A percentile compares a stretch with the other conserved stretches of the same genome.
phyloP scores from a whole-genome alignment of 1,139 yeast genomes.

The Hanseniaspora uvarum region DNA sequence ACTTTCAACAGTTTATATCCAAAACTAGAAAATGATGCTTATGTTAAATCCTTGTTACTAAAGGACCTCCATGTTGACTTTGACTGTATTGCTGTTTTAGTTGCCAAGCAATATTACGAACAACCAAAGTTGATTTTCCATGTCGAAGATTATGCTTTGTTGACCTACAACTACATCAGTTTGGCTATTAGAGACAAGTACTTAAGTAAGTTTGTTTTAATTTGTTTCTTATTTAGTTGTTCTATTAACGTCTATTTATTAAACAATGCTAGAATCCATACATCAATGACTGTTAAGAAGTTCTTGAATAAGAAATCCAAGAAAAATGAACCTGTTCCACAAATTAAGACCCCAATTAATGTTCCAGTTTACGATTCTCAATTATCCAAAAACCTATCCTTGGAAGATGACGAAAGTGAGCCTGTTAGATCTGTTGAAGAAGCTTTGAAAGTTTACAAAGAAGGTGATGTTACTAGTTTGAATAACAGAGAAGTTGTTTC shows the following conservation, averaged over 20 bases:
- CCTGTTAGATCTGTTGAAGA: constrained; percentile 45
- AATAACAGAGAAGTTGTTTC: constrained; percentile 62
- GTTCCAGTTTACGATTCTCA: neutral
- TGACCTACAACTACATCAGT: constrained; percentile 49
- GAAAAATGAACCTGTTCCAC: neutral
- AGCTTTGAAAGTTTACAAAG: constrained; percentile 51
- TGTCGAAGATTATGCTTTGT: constrained; percentile 53
- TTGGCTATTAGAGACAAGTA: constrained; percentile 72
- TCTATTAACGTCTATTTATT: constrained; percentile 75
- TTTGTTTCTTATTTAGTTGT: constrained; percentile 65
- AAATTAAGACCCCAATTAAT: neutral
- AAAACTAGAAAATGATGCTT: neutral
- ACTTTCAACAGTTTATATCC: constrained; percentile 29
- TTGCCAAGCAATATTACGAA: constrained; percentile 58
- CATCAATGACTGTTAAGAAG: constrained; percentile 20
- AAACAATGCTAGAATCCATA: constrained; percentile 59
- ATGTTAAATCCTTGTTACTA: neutral
- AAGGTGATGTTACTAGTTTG: constrained; percentile 59
- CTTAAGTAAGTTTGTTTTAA: constrained; percentile 65
- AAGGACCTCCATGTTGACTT: constrained; percentile 1
- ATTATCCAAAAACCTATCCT: constrained; percentile 11
- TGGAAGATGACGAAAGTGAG: constrained; percentile 17
- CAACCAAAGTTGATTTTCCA: constrained; percentile 56
- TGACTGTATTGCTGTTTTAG: constrained; percentile 45
- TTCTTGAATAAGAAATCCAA: constrained; percentile 13